Evolutionary conservation across 2,329 filamentous ascomycete species (phyloP), one percentile per base, ranked within the genome.

Genomic region (Diaporthe humulicola): DNA sequence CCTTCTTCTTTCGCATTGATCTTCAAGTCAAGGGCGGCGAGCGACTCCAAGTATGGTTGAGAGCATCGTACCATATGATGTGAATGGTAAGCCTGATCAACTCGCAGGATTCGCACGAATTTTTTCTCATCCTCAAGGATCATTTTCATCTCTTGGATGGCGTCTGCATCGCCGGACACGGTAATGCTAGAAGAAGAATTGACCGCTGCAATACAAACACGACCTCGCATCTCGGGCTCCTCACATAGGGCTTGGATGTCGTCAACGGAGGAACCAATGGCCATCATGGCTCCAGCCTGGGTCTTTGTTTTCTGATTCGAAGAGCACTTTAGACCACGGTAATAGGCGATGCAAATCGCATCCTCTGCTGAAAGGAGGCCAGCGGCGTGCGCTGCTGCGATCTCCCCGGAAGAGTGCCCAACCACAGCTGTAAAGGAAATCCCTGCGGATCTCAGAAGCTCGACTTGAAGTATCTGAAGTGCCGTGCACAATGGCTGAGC

Each of bases 401-500:
- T 73, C n/a, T 75, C 74, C 14, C 81, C 81, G 1, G 78, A 76
- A 22, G 79, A 78, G 56, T 84, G 79, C 2, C 82, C 75, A 2
- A 81, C 73, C 1, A 83, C 80, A 2, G 75, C 77, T 1, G 54
- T 22, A 1, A 82, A 78, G 2, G 57, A 12, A 4, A 83, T 54
- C 1, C 78, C 78, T 0, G 76, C 77, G 0, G 40, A 36, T 4
- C 30, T 50, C 2, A 86, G 77, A 0, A 85, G 64, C 17, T 85
- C 81, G 0, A 86, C 80, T 0, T 85, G 76, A 3, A 79, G 76
- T 3, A 87, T 78, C 74, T 87, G 86, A 0, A 87, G 33, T 0
- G 83, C 84, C 2, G 85, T 86, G 69, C 83, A 86, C 0, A 84
- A n/a, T 0, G 77, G 77, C 61, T 76, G 73, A 9, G 52, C 60